These are phyloP conservation scores for Mycena leptocephala DNA, from an alignment of 768 basidiomycete genomes.

Conservation along the genomic window DNA sequence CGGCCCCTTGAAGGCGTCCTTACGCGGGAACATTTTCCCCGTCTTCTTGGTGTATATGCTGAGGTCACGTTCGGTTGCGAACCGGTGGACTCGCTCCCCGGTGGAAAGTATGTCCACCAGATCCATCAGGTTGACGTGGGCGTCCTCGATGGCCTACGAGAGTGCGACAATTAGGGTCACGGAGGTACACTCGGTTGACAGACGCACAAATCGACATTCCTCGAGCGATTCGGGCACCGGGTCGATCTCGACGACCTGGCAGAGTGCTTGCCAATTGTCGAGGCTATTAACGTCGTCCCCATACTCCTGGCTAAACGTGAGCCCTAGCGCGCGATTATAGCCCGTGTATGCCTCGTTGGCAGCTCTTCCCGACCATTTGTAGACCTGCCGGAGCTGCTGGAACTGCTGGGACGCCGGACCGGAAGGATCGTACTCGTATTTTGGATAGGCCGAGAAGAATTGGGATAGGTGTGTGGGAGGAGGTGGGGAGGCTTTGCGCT, in stretches of 20 bases:
- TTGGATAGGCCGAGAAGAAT: slow-evolving; percentile 25
- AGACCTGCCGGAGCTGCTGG: neutral
- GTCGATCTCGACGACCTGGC: neutral
- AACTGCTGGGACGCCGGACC: slow-evolving; percentile 27
- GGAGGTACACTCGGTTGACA: neutral
- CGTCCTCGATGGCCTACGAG: slow-evolving; percentile 44
- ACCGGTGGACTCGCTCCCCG: slow-evolving; percentile 31
- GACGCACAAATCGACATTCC: slow-evolving; percentile 47
- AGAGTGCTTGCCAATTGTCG: slow-evolving; percentile 31
- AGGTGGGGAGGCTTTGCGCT: neutral
- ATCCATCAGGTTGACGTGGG: slow-evolving; percentile 60
- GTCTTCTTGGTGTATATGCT: slow-evolving; percentile 43
- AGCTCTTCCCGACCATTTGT: neutral
- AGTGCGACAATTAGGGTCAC: neutral
- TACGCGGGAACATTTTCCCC: neutral
- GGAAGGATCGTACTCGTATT: slow-evolving; percentile 25
- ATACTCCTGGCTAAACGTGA: slow-evolving; percentile 21
- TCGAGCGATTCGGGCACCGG: slow-evolving; percentile 40
- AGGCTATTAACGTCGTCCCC: slow-evolving; percentile 18
- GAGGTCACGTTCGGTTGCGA: slow-evolving; percentile 44
- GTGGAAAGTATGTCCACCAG: slow-evolving; percentile 45
- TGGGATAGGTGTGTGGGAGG: slow-evolving; percentile 19
- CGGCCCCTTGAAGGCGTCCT: neutral
- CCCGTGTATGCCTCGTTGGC: neutral
- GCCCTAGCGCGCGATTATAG: slow-evolving; percentile 7